phyloP scores from a whole-genome alignment of 345 rosid species.

The Aquilaria malaccensis region DNA sequence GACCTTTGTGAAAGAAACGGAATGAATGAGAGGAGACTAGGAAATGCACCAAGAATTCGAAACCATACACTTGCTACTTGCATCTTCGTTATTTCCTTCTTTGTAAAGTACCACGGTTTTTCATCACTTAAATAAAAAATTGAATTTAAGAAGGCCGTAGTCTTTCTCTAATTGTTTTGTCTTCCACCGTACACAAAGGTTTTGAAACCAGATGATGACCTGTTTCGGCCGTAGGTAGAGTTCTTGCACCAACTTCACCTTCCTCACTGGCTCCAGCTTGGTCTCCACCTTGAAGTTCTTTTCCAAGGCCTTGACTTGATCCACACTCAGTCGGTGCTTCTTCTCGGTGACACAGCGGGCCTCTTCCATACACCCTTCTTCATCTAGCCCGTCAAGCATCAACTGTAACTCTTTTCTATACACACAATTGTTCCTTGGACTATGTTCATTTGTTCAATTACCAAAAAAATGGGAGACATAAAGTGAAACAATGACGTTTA shows the following conservation, averaged over 20 bases:
- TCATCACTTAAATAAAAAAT: constrained; percentile 3
- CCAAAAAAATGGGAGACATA: constrained; percentile 4
- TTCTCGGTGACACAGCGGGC: constrained; percentile 55
- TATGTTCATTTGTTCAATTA: constrained; percentile 45
- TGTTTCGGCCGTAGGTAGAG: constrained; percentile 81
- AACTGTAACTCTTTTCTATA: constrained; percentile 60
- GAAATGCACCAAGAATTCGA: too few species aligned
- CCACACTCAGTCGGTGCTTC: constrained; percentile 65
- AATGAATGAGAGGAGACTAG: too few species aligned
- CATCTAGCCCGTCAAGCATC: constrained; percentile 79
- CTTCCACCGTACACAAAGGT: constrained; percentile 87
- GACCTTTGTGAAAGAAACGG: too few species aligned
- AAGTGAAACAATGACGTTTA: constrained; percentile 6
- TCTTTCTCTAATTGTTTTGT: constrained; percentile 77
- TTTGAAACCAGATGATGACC: constrained; percentile 89
- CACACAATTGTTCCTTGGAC: constrained; percentile 48
- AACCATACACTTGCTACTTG: too few species aligned
- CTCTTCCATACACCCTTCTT: constrained; percentile 75
- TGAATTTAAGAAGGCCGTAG: constrained; percentile 48
- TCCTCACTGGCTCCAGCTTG: constrained; percentile 84
- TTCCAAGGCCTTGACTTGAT: constrained; percentile 83
- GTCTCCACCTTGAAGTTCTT: constrained; percentile 77
- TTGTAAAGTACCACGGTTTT: too few species aligned
- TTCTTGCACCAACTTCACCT: constrained; percentile 72
- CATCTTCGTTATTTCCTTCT: too few species aligned